Conservation (phyloP, 768 basidiomycete genomes). For the Rhizopogon vinicolor region DNA sequence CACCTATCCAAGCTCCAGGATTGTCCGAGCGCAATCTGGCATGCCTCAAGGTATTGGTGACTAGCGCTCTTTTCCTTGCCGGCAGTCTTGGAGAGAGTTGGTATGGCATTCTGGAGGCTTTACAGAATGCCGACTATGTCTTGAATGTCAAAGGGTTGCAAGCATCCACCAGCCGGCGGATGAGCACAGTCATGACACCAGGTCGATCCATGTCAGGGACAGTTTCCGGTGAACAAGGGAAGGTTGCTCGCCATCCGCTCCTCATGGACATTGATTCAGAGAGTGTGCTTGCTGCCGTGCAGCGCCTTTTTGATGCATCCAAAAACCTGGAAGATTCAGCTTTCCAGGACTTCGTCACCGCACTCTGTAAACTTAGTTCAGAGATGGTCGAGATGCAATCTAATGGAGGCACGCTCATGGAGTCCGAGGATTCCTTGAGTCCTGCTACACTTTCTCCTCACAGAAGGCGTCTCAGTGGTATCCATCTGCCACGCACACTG, state of each 20-base stretch:
- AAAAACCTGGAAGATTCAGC: constrained; percentile 80
- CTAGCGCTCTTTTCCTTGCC: constrained; percentile 74
- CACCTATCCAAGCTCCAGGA: constrained; percentile 55
- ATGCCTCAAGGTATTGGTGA: constrained; percentile 80
- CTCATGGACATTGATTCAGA: constrained; percentile 74
- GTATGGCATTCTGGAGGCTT: constrained; percentile 85
- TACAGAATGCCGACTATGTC: constrained; percentile 95
- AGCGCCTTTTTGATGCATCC: constrained; percentile 82
- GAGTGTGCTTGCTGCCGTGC: constrained; percentile 67
- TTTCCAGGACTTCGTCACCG: constrained; percentile 71
- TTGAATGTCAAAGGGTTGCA: constrained; percentile 56
- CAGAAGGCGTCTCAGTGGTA: constrained; percentile 79
- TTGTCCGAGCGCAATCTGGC: constrained; percentile 88
- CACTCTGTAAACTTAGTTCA: constrained; percentile 79
- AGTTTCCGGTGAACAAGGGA: constrained; percentile 9
- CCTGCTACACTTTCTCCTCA: constrained; percentile 41
- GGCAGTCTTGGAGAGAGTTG: constrained; percentile 87
- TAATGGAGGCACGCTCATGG: constrained; percentile 19
- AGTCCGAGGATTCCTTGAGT: constrained; percentile 27
- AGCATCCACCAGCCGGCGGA: constrained; percentile 24
- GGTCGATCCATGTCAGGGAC: constrained; percentile 37
- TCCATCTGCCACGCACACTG: constrained; percentile 75
- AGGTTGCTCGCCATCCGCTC: constrained; percentile 47
- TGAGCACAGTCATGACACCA: constrained; percentile 26
- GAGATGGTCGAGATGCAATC: constrained; percentile 94